Evolutionary conservation across 164 flowering plant species (phyloP).

Genomic region (Vitis amurensis): DNA sequence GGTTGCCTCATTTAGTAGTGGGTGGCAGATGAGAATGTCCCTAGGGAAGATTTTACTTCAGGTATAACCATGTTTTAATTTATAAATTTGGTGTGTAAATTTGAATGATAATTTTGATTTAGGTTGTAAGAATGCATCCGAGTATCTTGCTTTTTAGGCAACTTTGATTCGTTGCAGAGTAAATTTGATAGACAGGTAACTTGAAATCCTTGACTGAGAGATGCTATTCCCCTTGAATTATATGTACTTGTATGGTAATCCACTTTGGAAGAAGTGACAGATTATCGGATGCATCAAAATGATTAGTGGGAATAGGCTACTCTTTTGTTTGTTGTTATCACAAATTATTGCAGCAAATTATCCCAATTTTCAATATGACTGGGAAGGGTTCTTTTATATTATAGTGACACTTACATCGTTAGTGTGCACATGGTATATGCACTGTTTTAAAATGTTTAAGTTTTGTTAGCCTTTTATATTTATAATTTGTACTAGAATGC

Average conservation of each 20-base stretch:
- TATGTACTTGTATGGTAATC: not conserved
- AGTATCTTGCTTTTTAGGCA: no score
- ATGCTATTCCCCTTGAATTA: not conserved
- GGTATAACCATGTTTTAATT: slow-evolving; percentile 39
- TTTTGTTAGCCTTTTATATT: no score
- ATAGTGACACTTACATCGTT: no score
- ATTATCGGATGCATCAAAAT: not conserved
- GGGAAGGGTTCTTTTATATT: no score
- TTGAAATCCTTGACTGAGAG: no score
- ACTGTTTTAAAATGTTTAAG: not conserved
- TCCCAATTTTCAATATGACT: not conserved
- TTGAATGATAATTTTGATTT: not conserved
- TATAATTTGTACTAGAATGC: not conserved
- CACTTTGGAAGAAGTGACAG: not conserved
- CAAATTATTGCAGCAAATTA: not conserved
- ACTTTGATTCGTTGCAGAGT: no score
- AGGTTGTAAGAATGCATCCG: no score
- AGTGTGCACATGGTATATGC: not conserved
- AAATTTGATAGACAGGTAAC: no score
- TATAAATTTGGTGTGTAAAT: not conserved
- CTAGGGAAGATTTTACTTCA: slow-evolving; percentile 95
- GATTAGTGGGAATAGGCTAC: not conserved
- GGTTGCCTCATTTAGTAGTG: slow-evolving; percentile 92
- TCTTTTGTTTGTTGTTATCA: not conserved
- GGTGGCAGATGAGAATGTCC: slow-evolving; percentile 99